A percentile compares a stretch with the other conserved stretches of the same genome.
These are phyloP conservation scores for Colletotrichum tamarilloi DNA, from an alignment of 2,329 filamentous ascomycete genomes.

Conservation along the genomic window DNA sequence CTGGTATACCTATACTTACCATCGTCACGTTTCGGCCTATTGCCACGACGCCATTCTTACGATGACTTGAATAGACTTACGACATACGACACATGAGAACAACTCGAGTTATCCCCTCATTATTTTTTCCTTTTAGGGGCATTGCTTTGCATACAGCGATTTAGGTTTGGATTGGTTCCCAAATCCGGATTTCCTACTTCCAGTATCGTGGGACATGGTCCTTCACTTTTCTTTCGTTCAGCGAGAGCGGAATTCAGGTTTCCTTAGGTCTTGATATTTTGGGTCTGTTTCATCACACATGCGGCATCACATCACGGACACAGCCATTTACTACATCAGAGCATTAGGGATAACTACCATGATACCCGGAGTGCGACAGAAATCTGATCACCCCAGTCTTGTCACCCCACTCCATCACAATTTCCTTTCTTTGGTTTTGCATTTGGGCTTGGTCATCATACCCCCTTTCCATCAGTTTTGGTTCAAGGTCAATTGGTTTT, in stretches of 20 bases:
- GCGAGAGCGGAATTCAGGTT: background rate
- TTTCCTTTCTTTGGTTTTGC: constrained; percentile 17
- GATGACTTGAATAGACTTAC: background rate
- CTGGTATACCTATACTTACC: background rate
- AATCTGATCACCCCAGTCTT: constrained; percentile 36
- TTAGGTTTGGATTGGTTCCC: constrained; percentile 11
- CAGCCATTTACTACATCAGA: constrained; percentile 29
- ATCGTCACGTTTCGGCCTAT: background rate
- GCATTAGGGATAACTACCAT: constrained; percentile 36
- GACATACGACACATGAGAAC: background rate
- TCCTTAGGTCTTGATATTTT: background rate
- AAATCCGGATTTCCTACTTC: background rate
- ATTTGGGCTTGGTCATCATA: constrained; percentile 21
- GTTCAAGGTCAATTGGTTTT: background rate
- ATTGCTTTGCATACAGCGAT: constrained; percentile 27
- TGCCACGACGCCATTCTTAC: background rate
- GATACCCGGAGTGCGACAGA: constrained; percentile 40
- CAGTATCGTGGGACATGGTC: background rate
- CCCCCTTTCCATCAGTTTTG: constrained; percentile 5
- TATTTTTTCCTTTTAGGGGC: background rate
- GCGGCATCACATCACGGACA: constrained; percentile 31
- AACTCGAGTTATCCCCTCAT: background rate
- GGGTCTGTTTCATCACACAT: background rate
- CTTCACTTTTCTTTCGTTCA: background rate
- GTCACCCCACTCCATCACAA: constrained; percentile 36